Evolutionary conservation across 441 rosid species (phyloP), one percentile per base, ranked within the genome.

Genomic region (Populus tomentosa): DNA sequence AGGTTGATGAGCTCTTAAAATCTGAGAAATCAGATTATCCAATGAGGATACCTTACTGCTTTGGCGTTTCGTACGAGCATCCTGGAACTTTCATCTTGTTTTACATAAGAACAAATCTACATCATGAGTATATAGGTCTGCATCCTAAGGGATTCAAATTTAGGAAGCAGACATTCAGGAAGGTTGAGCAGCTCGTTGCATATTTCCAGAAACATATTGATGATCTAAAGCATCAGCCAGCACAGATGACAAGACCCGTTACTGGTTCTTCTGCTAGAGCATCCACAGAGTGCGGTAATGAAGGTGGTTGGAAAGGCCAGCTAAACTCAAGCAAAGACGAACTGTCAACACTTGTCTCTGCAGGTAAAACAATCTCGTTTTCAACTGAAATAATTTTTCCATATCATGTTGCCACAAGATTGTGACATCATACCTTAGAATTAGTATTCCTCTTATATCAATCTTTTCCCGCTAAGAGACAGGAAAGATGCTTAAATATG

Each of bases 101-200:
- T 46, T 94, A 89, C 76, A 90, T 92, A 70, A 81, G 97, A 83
- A 90, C 92, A 65, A 90, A 90, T 80, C 93, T 93, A 0, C 97
- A 87, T 76, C 98, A 94, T 67, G 98, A 94, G 80, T 92, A 89
- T 73, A 81, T 94, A 20, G 95, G 98, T 67, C 80, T 94, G 24
- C 88, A 92, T 76, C 95, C 97, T 20, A 89, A 94, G 85, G 98
- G 98, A 74, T 94, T 92, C 80, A 92, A 89, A 85, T 94, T 92
- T 79, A 85, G 95, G 82, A 92, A 91, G 81, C 89, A 90, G 83
- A 90, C 88, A 88, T 94, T 94, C 85, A 92, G 89, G 56, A 88
- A 86, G 86, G 78, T 92, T 42, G 97, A 92, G 78, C 89, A 90
- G 77, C 90, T 94, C 73, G 95, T 94, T 76, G 88, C 90, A 33